Base-by-base conservation (phyloP, 2,329 filamentous ascomycete species). In the Beauveria asiatica region DNA sequence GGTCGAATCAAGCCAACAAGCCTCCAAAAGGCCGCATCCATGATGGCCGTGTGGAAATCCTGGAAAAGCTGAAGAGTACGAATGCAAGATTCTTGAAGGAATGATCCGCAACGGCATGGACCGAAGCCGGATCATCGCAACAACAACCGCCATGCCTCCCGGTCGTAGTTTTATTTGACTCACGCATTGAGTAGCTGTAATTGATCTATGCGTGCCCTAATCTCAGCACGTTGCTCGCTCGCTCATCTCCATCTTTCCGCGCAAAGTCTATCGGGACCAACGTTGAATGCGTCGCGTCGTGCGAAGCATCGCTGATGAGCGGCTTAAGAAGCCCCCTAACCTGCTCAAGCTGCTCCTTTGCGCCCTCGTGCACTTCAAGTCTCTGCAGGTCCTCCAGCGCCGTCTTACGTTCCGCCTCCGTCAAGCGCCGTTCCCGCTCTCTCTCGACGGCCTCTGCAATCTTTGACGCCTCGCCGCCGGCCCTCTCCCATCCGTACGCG, bases 381-480 rank as follows among this genome's bases (percentile, higher is more conserved):
- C 61, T 67, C 37, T 64, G 53, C 21, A 73, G 39, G 48, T 70
- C 70, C 9, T 61, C 57, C 60, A 63, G n/a, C 0, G 69, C 70
- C 10, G 46, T 58, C 21, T 45, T 55, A 59, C 50, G 65, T 65
- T 74, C 72, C 2, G 56, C 57, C 25, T 42, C 44, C 2, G 68
- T 72, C 62, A 73, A 42, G 0, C 66, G 67, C 37, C 72, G 62
- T 46, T 61, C 44, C 27, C 72, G 66, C 62, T 73, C 72, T 33
- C 21, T 62, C 3, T 53, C 45, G 25, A 74, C 58, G 0, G 66
- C 70, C 9, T n/a, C 5, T 17, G 16, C 56, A 19, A 57, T 30
- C 13, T 65, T 64, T 1, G 64, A 65, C 2, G 67, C 64, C n/a
- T 57, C 58, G 16, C 59, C 63, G 25, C 16, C 48, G 19, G 51